These are phyloP conservation scores for Curvularia sp. DNA, from an alignment of 2,329 filamentous ascomycete genomes.

Conservation along the genomic window DNA sequence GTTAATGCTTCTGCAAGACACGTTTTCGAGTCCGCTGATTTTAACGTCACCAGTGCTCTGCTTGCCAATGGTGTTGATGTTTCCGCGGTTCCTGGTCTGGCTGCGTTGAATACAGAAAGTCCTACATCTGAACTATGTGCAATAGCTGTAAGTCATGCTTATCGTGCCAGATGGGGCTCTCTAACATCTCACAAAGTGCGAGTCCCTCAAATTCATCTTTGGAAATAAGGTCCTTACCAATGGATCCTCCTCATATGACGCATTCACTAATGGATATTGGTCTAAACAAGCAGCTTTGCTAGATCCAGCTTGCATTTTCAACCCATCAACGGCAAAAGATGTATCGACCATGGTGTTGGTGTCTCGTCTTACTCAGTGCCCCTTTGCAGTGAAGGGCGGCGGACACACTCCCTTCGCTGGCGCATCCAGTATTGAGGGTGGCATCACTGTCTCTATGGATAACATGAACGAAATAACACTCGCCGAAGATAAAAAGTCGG, in stretches of 20 bases:
- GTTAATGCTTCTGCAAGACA: slow-evolving; percentile 16
- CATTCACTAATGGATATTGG: slow-evolving; percentile 35
- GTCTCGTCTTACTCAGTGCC: slow-evolving; percentile 36
- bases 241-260: slow-evolving; percentile 24
- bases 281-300: slow-evolving; percentile 33
- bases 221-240: slow-evolving; percentile 26
- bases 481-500: slow-evolving; percentile 32
- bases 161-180: background rate
- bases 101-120: slow-evolving; percentile 1
- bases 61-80: slow-evolving; percentile 28
- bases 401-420: slow-evolving; percentile 53
- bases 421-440: slow-evolving; percentile 51
- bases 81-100: slow-evolving; percentile 25
- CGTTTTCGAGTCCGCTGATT: slow-evolving; percentile 25
- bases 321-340: slow-evolving; percentile 26
- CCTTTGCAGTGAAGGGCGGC: slow-evolving; percentile 55
- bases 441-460: slow-evolving; percentile 54
- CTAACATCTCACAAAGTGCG: slow-evolving; percentile 25
- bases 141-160: slow-evolving; percentile 26
- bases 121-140: slow-evolving; percentile 18
- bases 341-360: slow-evolving; percentile 30
- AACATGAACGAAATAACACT: slow-evolving; percentile 38
- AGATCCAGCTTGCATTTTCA: slow-evolving; percentile 38
- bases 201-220: slow-evolving; percentile 32
- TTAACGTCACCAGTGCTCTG: slow-evolving; percentile 30